Evolutionary conservation across 2,329 filamentous ascomycete species (phyloP).

Genomic region (Neofusicoccum parvum): DNA sequence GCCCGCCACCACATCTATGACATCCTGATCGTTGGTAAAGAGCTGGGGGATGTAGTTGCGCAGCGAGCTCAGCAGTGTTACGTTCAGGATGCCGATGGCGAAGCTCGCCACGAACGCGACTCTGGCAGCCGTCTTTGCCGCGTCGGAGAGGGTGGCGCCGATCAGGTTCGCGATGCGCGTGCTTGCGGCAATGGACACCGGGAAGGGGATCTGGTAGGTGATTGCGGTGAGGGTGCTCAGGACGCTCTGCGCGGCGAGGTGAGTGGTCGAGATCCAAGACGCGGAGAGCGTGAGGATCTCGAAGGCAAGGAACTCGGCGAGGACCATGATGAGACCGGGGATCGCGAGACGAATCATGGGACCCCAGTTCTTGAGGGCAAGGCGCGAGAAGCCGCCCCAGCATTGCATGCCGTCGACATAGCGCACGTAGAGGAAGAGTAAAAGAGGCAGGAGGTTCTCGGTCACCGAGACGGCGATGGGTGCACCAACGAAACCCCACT

Average conservation of each 20-base stretch:
- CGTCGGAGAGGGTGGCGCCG: slow-evolving; percentile 77
- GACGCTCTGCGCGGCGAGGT: slow-evolving; percentile 80
- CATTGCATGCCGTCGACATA: slow-evolving; percentile 73
- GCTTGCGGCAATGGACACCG: slow-evolving; percentile 82
- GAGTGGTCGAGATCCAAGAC: slow-evolving; percentile 75
- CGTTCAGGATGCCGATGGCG: slow-evolving; percentile 77
- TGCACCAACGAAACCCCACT: slow-evolving; percentile 69
- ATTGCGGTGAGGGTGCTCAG: slow-evolving; percentile 76
- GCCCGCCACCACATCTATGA: slow-evolving; percentile 64
- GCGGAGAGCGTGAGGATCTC: slow-evolving; percentile 67
- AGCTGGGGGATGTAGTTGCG: slow-evolving; percentile 75
- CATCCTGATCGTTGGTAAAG: slow-evolving; percentile 69
- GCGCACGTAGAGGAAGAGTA: slow-evolving; percentile 71
- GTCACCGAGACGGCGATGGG: slow-evolving; percentile 77
- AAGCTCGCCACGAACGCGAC: slow-evolving; percentile 71
- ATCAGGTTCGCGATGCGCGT: slow-evolving; percentile 92
- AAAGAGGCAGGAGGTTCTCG: slow-evolving; percentile 71
- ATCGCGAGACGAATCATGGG: slow-evolving; percentile 87
- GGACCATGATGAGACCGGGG: slow-evolving; percentile 90
- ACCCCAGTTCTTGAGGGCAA: slow-evolving; percentile 72
- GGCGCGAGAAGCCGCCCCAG: slow-evolving; percentile 74
- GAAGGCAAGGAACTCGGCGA: slow-evolving; percentile 58
- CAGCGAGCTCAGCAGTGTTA: slow-evolving; percentile 67
- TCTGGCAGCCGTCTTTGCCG: slow-evolving; percentile 77
- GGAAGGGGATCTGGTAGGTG: slow-evolving; percentile 90